Evolutionary conservation across 345 rosid genomes (phyloP), one percentile per base, ranked within the genome.

Genomic region (Psidium friedrichsthalianum): DNA sequence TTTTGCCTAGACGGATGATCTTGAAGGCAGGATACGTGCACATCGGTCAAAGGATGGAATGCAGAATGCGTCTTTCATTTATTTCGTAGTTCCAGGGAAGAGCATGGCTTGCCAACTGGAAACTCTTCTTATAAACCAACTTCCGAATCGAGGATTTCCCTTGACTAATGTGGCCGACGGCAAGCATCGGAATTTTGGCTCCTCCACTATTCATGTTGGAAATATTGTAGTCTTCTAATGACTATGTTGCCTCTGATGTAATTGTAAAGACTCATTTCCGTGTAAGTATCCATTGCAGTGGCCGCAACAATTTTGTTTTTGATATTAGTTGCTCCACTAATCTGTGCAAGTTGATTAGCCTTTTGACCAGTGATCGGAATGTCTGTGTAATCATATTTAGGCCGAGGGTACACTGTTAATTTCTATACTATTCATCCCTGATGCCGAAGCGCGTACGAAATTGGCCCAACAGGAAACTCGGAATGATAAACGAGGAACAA

Each of bases 91-190:
- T 52, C 93, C 95, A 4, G 99, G 99, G 87, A 95, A 97, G 91
- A 95, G 98, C 91, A 82, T 93, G 5, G 99, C 97, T 51, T 96
- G 98, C 89, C 97, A 93, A 89, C 88, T 95, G 40, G 99, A 97
- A 90, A 97, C 99, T 24, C 98, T 97, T 85, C 92, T 97, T 80
- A 92, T 97, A 88, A 95, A 97, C 92, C 97, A 95, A 88, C 95
- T 97, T 55, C 90, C 89, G 16, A 86, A 84, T 29, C 92, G 86
- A 58, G 98, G 98, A 59, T 97, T 90, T 89, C 76, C 87, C 42
- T 89, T 97, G 64, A 87, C 95, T 51, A 97, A 95, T 84, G 56
- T 93, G 56, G 95, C 98, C 6, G 99, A 97, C 86, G 98, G 98
- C 29, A 95, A 92, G 90, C 99, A 97, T 87, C 91, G 97, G 59